Evolutionary conservation across 2,329 filamentous ascomycete genomes (phyloP).

Genomic region (Metarhizium robertsii): DNA sequence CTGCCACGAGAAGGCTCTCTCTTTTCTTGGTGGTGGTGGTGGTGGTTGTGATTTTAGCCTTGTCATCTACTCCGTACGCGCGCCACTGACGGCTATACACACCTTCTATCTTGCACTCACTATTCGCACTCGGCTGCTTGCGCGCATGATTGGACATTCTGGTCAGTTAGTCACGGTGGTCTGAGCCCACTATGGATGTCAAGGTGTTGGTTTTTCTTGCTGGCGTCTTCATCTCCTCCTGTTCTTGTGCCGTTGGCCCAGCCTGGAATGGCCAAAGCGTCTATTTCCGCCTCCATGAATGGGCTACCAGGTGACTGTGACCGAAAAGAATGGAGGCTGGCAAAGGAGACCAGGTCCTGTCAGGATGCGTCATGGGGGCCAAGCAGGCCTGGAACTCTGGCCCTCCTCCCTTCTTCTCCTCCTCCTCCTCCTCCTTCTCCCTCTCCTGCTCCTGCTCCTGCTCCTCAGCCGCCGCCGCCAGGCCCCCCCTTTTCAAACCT

Average conservation of each 20-base stretch:
- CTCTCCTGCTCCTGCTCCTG: not conserved
- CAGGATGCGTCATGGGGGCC: not conserved
- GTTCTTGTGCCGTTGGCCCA: not conserved
- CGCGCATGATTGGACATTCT: constrained; percentile 3
- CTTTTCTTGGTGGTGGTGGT: not conserved
- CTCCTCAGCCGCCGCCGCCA: not conserved
- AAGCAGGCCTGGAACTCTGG: not conserved
- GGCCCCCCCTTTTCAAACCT: not conserved
- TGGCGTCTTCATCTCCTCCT: constrained; percentile 2
- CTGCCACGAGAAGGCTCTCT: not conserved
- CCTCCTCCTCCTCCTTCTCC: not conserved
- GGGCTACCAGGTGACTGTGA: not conserved
- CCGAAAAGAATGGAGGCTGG: not conserved
- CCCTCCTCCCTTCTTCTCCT: not conserved
- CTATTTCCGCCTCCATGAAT: not conserved
- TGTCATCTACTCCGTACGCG: not conserved
- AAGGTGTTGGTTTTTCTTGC: not conserved
- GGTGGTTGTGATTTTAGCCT: not conserved
- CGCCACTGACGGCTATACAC: not conserved
- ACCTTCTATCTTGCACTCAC: not conserved
- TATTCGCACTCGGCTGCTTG: not conserved
- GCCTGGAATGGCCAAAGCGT: constrained; percentile 2
- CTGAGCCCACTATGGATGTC: not conserved
- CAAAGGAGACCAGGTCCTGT: not conserved
- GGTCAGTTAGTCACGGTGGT: not conserved